phyloP scores from a whole-genome alignment of 306 rosid genomes.

The Hippophae tibetana region DNA sequence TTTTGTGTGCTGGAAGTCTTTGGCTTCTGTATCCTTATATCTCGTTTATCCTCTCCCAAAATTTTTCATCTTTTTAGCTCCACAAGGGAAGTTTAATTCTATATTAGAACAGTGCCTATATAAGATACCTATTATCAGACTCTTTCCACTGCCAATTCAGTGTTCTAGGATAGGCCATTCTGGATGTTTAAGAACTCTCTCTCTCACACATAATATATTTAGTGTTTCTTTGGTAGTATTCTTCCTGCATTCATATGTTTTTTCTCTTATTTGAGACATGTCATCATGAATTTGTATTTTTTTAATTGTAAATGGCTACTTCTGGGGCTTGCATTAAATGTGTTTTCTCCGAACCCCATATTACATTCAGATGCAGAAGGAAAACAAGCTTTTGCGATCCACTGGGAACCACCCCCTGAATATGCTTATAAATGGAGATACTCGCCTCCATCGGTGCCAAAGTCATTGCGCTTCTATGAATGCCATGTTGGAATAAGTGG shows the following conservation, averaged over 20 bases:
- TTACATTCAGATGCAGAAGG: constrained; percentile 56
- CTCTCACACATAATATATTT: background rate
- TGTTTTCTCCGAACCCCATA: constrained; percentile 13
- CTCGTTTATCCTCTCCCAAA: constrained; percentile 2
- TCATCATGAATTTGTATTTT: background rate
- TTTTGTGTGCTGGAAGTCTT: constrained; percentile 13
- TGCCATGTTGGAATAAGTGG: constrained; percentile 98
- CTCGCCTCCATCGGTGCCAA: constrained; percentile 49
- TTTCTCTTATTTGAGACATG: background rate
- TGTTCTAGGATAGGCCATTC: background rate
- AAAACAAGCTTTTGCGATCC: constrained; percentile 71
- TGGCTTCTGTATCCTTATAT: constrained; percentile 10
- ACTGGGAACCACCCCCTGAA: constrained; percentile 97
- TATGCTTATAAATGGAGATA: constrained; percentile 68
- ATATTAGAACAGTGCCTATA: too few species aligned
- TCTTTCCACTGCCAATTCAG: background rate
- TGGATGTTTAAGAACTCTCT: background rate
- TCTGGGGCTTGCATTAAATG: background rate
- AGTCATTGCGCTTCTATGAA: constrained; percentile 77
- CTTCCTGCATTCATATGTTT: background rate
- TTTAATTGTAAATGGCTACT: background rate
- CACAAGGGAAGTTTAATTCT: too few species aligned
- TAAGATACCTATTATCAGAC: too few species aligned
- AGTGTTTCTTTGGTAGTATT: constrained; percentile 5
- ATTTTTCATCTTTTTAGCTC: constrained; percentile 3